Evolutionary conservation across 2,329 filamentous ascomycete species (phyloP), one percentile per base, ranked within the genome.

Genomic region (Lachnellula occidentalis): DNA sequence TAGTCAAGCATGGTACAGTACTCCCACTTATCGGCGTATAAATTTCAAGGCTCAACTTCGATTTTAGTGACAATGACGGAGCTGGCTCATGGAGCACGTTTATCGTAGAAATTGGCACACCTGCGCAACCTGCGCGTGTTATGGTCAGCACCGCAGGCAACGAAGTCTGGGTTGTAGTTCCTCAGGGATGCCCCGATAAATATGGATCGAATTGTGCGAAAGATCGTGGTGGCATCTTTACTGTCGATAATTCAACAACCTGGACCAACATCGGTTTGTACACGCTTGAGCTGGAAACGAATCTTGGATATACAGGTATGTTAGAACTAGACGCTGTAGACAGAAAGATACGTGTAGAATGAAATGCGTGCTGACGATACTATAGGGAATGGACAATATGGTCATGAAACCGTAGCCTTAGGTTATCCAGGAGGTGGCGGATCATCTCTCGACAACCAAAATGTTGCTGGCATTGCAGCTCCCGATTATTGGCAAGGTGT

Each of bases 401-500:
- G 61, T 9, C 59, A 61, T 37, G 61, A 64, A 41, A 50, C 45
- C 15, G 42, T 64, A 2, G 50, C 48, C 1, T 21, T 63, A 1
- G 58, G 57, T 7, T 53, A 51, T n/a, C 49, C 53, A 48, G 56
- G 56, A 2, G 47, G 45, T 27, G 50, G 50, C 14, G 71, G 70
- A n/a, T 56, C 56, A 24, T 54, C 19, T 19, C 49, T 64, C 14
- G 46, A 56, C 61, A 61, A 57, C 15, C 53, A 50, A 45, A 45
- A 53, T 4, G 22, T 59, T 14, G 60, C 54, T 36, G 58, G 58
- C 7, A 56, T 55, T 17, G 54, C 47, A 17, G 50, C 48, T 5
- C 57, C 58, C 21, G 51, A 58, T 8, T 63, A 53, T 37, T 63
- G 46, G 47, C 67, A 70, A 1, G 71, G 72, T n/a, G 59, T 72